phyloP scores from a whole-genome alignment of 148 eudicot species.

The Rhododendron williamsianum region DNA sequence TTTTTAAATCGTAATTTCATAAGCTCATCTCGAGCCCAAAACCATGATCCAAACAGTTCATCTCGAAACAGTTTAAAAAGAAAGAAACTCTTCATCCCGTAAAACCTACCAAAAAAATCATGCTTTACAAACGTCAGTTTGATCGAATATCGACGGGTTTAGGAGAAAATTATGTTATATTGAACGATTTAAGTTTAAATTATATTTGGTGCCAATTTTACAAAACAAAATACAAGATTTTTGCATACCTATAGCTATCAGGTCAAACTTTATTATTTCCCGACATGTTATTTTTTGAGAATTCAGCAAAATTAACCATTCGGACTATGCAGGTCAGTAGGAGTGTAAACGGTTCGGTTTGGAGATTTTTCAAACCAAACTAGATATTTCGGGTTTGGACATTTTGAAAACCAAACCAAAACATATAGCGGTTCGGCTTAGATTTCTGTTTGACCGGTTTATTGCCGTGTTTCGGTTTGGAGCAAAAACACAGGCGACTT shows the following conservation, averaged over 20 bases:
- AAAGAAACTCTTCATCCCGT: no score
- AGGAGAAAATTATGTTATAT: neutral
- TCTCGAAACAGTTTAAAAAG: neutral
- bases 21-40: neutral
- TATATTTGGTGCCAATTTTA: neutral
- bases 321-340: neutral
- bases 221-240: no score
- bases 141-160: neutral
- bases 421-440: no score
- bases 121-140: neutral
- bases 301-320: neutral
- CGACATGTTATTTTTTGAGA: neutral
- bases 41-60: neutral
- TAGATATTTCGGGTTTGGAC: no score
- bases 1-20: no score
- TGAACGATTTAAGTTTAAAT: neutral
- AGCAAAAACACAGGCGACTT: no score
- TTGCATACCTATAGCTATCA: neutral
- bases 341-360: no score
- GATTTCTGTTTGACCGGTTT: no score
- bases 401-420: no score
- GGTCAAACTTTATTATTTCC: neutral
- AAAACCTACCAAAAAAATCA: neutral
- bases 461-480: no score
- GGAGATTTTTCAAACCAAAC: no score